These are phyloP conservation scores for Trifolium pratense DNA, from an alignment of 306 rosid species.

Conservation along the genomic window DNA sequence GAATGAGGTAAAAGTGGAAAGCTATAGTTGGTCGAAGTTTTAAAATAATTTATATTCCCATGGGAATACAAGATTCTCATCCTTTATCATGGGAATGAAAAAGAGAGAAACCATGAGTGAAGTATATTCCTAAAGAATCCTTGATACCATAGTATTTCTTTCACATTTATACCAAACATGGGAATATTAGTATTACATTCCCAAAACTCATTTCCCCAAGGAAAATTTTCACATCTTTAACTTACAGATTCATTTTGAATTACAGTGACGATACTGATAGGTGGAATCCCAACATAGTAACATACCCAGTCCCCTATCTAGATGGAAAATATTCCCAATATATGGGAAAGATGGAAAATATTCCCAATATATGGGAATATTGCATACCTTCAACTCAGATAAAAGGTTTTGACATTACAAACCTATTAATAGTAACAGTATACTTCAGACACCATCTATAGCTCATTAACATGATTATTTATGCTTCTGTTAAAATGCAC, in stretches of 20 bases:
- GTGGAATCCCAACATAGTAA: not conserved
- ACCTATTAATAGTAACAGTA: too few relatives aligned
- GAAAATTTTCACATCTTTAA: not conserved
- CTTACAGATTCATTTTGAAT: not conserved
- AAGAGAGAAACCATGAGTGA: not conserved
- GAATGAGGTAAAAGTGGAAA: conserved; percentile 17
- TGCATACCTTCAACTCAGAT: not conserved
- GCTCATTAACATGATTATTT: not conserved
- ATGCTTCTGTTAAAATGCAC: not conserved
- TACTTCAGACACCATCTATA: too few relatives aligned
- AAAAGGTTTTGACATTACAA: too few relatives aligned
- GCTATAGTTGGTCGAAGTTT: not conserved
- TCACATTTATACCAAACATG: not conserved
- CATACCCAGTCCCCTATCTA: not conserved
- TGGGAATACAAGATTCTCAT: not conserved
- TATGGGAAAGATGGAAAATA: not conserved
- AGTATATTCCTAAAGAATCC: conserved; percentile 9
- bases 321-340: not conserved
- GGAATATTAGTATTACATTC: not conserved
- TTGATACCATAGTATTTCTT: not conserved
- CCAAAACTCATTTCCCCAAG: not conserved
- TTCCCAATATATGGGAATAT: not conserved
- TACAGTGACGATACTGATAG: not conserved
- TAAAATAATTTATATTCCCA: conserved; percentile 4
- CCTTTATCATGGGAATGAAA: not conserved